Evolutionary conservation across 2,329 filamentous ascomycete genomes (phyloP).

Genomic region (Fusarium udum): DNA sequence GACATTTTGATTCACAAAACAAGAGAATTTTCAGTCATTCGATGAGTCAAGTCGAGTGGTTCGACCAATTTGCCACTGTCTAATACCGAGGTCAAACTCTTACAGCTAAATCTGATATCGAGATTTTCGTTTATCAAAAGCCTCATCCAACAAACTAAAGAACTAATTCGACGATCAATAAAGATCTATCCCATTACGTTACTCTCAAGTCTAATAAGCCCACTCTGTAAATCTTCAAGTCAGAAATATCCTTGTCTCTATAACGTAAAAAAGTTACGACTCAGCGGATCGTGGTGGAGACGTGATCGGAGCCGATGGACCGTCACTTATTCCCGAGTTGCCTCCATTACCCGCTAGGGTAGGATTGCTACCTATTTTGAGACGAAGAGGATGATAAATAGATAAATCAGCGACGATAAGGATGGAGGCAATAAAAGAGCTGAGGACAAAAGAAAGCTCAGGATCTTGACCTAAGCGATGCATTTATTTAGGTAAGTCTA

Average conservation of each 20-base stretch:
- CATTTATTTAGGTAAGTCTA: too few species aligned
- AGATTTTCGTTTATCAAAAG: background rate
- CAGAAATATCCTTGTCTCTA: constrained; percentile 6
- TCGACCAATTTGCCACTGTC: background rate
- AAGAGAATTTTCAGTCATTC: background rate
- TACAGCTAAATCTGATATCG: fast-evolving
- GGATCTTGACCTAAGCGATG: too few species aligned
- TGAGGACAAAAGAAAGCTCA: too few species aligned
- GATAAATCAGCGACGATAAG: too few species aligned
- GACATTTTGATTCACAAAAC: too few species aligned
- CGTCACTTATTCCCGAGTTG: background rate
- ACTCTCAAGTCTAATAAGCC: background rate
- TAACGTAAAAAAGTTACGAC: constrained; percentile 26
- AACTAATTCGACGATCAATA: background rate
- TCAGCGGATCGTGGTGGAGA: constrained; percentile 7
- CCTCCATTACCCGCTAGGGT: too few species aligned
- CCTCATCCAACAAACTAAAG: background rate
- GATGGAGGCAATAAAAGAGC: too few species aligned
- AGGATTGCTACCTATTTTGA: background rate
- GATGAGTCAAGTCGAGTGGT: background rate
- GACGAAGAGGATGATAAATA: fast-evolving
- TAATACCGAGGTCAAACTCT: background rate
- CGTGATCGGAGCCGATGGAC: background rate
- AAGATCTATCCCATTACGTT: constrained; percentile 14
- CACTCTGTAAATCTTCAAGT: background rate